phyloP scores from a whole-genome alignment of 23 red algal species.

The Gracilaria caudata region DNA sequence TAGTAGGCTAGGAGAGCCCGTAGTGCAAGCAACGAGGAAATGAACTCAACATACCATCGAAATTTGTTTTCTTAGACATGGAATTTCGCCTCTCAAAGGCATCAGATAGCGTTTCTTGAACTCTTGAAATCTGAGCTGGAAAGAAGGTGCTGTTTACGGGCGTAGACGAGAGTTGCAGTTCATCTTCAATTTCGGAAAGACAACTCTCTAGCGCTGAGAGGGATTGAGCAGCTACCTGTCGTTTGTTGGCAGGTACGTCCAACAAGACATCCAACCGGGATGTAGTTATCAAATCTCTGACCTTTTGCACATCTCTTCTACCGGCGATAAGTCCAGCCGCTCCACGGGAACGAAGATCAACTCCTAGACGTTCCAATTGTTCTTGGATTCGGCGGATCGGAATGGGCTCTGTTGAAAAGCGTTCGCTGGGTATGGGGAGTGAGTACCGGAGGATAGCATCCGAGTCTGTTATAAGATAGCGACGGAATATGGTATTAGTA shows the following conservation, averaged over 20 bases:
- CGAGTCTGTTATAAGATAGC: conserved; percentile 87
- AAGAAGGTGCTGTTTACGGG: not conserved
- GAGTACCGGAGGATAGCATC: conserved; percentile 88
- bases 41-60: conserved; percentile 40
- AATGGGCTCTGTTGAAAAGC: conserved; percentile 7
- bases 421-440: conserved; percentile 79
- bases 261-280: conserved; percentile 73
- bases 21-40: not conserved
- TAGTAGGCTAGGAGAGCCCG: not conserved
- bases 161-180: conserved; percentile 33
- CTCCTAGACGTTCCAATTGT: conserved; percentile 57
- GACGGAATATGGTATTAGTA: conserved; percentile 83
- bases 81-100: conserved; percentile 43
- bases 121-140: conserved; percentile 22
- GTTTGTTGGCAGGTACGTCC: conserved; percentile 60
- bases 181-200: conserved; percentile 42
- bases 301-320: conserved; percentile 54
- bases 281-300: conserved; percentile 30
- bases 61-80: conserved; percentile 57
- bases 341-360: conserved; percentile 73
- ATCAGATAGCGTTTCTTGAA: conserved; percentile 41
- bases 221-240: conserved; percentile 43
- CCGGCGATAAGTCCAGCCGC: conserved; percentile 51
- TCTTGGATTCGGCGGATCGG: conserved; percentile 66
- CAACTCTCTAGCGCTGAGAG: conserved; percentile 59